Percentiles rank a stretch among this genome's conserved stretches.
Evolutionary conservation across 257 asterid species (phyloP).

Genomic region (Solanum neorickii): DNA sequence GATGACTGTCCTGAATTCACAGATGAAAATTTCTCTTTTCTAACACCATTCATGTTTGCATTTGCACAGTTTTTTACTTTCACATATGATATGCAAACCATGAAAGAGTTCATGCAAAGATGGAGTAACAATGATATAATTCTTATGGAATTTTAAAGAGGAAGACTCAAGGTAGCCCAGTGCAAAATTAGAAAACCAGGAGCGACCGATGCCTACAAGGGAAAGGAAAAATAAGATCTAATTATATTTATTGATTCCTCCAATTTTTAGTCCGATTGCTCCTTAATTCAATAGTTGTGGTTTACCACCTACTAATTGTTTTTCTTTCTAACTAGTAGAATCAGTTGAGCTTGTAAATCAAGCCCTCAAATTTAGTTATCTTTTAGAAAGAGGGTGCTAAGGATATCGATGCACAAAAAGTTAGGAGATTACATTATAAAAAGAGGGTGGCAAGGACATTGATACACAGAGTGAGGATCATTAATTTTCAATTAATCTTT

Average conservation of each 20-base stretch:
- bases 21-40: background rate
- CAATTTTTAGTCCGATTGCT: background rate
- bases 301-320: background rate
- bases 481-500: background rate
- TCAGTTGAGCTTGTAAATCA: background rate
- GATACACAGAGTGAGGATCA: background rate
- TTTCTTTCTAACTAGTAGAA: background rate
- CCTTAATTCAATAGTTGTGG: background rate
- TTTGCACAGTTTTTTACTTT: background rate
- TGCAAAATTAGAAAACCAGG: background rate
- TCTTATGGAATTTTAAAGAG: background rate
- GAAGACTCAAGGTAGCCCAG: background rate
- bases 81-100: background rate
- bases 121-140: background rate
- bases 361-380: background rate
- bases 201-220: background rate
- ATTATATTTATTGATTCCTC: background rate
- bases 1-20: background rate
- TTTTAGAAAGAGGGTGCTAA: background rate
- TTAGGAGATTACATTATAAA: background rate
- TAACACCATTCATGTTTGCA: background rate
- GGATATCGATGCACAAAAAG: background rate
- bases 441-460: background rate
- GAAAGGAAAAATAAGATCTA: background rate
- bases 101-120: background rate